Base-by-base conservation (phyloP, 192 early-diverging fungal species). In the Chytriomyces confervae region DNA sequence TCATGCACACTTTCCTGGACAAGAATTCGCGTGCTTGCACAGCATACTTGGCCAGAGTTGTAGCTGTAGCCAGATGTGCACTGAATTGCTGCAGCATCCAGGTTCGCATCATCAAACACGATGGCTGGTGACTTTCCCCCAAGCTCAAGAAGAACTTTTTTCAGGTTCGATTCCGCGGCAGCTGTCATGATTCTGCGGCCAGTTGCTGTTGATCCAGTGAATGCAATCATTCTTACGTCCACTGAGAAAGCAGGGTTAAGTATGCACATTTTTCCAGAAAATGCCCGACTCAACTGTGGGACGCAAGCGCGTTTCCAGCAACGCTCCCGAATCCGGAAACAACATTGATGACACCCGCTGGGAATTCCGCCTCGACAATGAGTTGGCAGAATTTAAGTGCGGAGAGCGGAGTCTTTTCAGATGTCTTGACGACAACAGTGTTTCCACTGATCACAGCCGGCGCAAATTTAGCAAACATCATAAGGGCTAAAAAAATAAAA, bases 1-100 rank as follows among this genome's bases (percentile, higher is more conserved):
- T 89, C 87, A 69, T 86, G 69, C 45, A 91, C 62, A 10, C 60
- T 77, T 43, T 86, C 82, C 2, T 90, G 89, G 7, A 90, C 89
- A 72, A 81, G 89, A 2, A 89, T 67, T 18, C 88, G 69, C 6
- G 79, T 77, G 7, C 87, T 84, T 0, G 88, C 88, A 60, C 84
- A 86, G 65, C 88, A 89, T 46, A 67, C 72, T 66, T 89, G 88
- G 5, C 88, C 88, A 18, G 69, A 50, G 61, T 89, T 89, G 48
- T 75, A 67, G 11, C 50, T 72, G 71, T 51, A 72, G 49, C 71
- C 71, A 1, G 60, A 27, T 7, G 27, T 51, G 36, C 48, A 61
- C 2, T 48, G 75, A 13, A 51, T 82, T 7, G 86, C 86, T 2
- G 86, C 86, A 43, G 66, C 18, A 53, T 88, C 86, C 47, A 88